These are phyloP conservation scores for Daldinia bambusicola DNA, from an alignment of 495 filamentous ascomycete species.

Conservation along the genomic window DNA sequence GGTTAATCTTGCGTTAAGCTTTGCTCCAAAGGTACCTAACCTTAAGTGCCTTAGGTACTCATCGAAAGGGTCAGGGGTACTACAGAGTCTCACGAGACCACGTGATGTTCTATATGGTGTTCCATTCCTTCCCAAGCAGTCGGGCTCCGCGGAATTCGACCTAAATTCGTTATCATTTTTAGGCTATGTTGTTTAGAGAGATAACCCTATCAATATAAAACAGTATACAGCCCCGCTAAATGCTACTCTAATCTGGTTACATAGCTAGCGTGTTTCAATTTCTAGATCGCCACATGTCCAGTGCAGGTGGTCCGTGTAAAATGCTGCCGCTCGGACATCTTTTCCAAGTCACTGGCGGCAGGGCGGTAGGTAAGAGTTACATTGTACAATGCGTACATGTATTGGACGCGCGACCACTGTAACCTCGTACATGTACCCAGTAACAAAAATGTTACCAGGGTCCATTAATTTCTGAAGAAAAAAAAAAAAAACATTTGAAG, in stretches of 20 bases:
- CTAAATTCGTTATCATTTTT: background rate
- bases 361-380: too few species aligned
- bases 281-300: conserved; percentile 15
- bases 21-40: background rate
- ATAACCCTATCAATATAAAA: conserved; percentile 6
- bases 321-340: background rate
- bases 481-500: conserved; percentile 16
- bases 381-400: background rate
- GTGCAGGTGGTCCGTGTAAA: too few species aligned
- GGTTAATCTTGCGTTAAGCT: conserved; percentile 16
- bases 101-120: conserved; percentile 21
- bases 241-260: background rate
- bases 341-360: background rate
- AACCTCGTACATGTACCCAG: background rate
- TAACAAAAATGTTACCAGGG: background rate
- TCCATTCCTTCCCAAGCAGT: conserved; percentile 17
- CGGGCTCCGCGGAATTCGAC: conserved; percentile 12
- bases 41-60: background rate
- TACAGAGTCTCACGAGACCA: conserved; percentile 32
- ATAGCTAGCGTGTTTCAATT: conserved; percentile 6
- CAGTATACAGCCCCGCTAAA: background rate
- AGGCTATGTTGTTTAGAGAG: conserved; percentile 12
- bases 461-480: conserved; percentile 3
- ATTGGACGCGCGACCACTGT: too few species aligned
- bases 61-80: conserved; percentile 13